Base-by-base conservation (phyloP, 768 basidiomycete genomes). In the Lactarius indigo region DNA sequence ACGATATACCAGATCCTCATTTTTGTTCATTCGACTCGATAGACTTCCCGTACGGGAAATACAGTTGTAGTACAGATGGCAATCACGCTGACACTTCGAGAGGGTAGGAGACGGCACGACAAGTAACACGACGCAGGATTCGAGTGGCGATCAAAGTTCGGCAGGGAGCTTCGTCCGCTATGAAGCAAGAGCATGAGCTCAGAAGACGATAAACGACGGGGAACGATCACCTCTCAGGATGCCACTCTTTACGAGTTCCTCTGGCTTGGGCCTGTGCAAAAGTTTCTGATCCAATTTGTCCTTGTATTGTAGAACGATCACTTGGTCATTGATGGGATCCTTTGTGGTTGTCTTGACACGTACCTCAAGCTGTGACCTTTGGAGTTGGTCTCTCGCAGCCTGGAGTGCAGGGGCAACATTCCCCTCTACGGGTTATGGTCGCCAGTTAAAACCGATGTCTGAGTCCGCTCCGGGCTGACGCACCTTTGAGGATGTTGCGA, bases 401-500 rank as follows among this genome's bases (percentile, higher is more conserved):
- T 86, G 80, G 59, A 87, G 75, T 7, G 84, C 80, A 12, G 88
- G 85, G 23, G 87, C 82, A 59, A 89, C 81, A 35, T 81, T 86
- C 71, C 87, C 85, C 66, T 87, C 88, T 91, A 69, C 1, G 52
- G 61, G 39, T 9, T 57, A n/a, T 39, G 31, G 5, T 28, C 15
- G 20, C 6, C 17, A 18, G 37, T 26, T 44, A 26, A 52, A 20
- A 12, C 26, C 15, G 61, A 8, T 44, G 56, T 55, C 23, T 18
- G 66, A 10, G 13, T 47, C 54, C 23, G 23, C 12, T 15, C 9
- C 5, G 50, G 50, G 30, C 6, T 5, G 39, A 71, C 76, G 64
- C 59, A 83, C 87, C 86, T 76, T 90, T 89, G 66, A 91, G 81
- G 68, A 90, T 89, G 73, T 88, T 88, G 68, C 86, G 83, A 39